Base-by-base conservation (phyloP, 1,139 yeast species). In the Zygosaccharomyces pseudobailii region DNA sequence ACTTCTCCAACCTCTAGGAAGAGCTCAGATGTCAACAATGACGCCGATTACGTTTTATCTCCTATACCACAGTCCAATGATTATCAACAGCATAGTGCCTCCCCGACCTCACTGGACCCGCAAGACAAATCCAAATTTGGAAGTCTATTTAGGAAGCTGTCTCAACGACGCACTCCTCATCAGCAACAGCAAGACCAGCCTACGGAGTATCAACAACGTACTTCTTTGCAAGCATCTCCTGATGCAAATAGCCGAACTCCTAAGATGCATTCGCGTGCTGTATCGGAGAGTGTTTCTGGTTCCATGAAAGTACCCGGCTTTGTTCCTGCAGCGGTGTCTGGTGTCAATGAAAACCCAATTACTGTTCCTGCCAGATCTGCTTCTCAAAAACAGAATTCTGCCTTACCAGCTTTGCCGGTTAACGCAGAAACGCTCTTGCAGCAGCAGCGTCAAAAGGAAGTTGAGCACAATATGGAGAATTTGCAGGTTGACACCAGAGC, bases 1-100 rank as follows among this genome's bases (percentile, higher is more conserved):
- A 81, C 86, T 2, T 73, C 84, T 0, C 73, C 76, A 36, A 67
- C 66, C 19, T 49, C 56, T 13, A 54, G 62, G 48, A 58, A 60
- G 48, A 47, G 57, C 20, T 42, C 57, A 17, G 67, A 61, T n/a
- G 47, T 45, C 6, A 53, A 46, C 21, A 52, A 52, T 35, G 62
- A 57, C 9, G 49, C 57, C 33, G 58, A 59, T 32, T 50, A 47
- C 39, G 63, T 59, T 2, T 43, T 62, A 23, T 53, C 57, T 4
- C 57, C 59, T 25, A 45, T 54, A 4, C 57, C 60, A 5, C 48
- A 43, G n/a, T 44, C 51, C 3, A 47, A 38, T 25, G 57, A 55
- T 27, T 55, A 53, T 32, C 55, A 50, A 31, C 56, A 54, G 35
- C 48, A 51, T 13, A 41, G 50, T 13, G 43, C 49, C 13, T 50